These are phyloP conservation scores for Blakeslea trispora DNA, from an alignment of 371 early-diverging fungal genomes.

Conservation along the genomic window DNA sequence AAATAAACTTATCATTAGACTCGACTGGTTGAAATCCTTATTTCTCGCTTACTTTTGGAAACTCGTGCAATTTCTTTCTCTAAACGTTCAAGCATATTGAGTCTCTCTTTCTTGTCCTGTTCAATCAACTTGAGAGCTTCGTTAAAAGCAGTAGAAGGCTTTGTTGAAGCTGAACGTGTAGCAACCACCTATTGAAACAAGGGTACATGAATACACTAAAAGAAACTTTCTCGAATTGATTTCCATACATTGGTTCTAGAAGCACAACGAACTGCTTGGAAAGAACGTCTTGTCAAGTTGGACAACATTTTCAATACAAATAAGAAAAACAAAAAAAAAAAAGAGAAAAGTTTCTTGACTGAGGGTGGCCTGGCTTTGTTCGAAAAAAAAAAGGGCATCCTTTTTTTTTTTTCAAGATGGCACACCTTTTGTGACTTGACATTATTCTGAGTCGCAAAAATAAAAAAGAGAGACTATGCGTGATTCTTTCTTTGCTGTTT, in stretches of 20 bases:
- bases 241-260: background rate
- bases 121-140: slow-evolving; percentile 76
- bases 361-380: background rate
- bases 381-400: background rate
- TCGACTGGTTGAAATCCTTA: no score
- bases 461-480: no score
- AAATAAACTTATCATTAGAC: no score
- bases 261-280: slow-evolving; percentile 3
- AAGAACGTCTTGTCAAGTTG: background rate
- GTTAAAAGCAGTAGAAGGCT: slow-evolving; percentile 61
- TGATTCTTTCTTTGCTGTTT: no score
- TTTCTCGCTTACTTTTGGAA: slow-evolving; percentile 48
- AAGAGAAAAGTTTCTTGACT: background rate
- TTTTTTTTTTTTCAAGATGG: no score
- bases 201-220: no score
- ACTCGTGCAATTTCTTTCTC: slow-evolving; percentile 55
- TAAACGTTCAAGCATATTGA: slow-evolving; percentile 55
- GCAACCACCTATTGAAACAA: slow-evolving; percentile 5
- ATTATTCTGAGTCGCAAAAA: no score
- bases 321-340: background rate
- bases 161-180: slow-evolving; percentile 27
- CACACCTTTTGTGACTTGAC: no score
- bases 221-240: no score
- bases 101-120: slow-evolving; percentile 61
- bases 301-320: background rate